These are phyloP conservation scores for Eucalyptus cladocalyx DNA, from an alignment of 345 rosid species.

Conservation along the genomic window DNA sequence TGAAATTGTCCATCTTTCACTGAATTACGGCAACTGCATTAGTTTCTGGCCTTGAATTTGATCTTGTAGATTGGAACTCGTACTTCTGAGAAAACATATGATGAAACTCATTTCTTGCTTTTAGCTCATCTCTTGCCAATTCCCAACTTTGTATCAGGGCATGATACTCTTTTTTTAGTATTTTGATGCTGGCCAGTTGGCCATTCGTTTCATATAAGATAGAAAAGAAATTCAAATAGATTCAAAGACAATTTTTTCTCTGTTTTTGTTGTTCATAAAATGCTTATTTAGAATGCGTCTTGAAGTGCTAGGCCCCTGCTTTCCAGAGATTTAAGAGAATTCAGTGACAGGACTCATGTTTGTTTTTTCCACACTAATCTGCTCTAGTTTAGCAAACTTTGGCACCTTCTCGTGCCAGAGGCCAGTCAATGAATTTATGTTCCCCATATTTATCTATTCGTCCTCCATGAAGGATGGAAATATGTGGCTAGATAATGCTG, in stretches of 20 bases:
- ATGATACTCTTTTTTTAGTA: background rate
- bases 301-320: background rate
- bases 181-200: background rate
- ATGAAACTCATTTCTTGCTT: no score
- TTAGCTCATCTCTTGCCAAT: no score
- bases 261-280: background rate
- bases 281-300: background rate
- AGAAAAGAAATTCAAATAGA: background rate
- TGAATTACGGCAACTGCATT: no score
- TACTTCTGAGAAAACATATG: no score
- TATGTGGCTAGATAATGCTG: background rate
- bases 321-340: background rate
- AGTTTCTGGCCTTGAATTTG: no score
- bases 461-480: no score
- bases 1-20: no score
- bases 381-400: background rate
- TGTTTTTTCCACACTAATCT: no score
- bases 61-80: no score
- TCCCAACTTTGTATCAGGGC: background rate
- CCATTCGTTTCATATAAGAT: background rate
- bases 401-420: no score
- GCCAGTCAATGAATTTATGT: no score
- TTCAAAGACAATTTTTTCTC: background rate
- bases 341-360: background rate
- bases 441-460: no score